Conservation (phyloP, 2,329 filamentous ascomycete species). For the Aspergillus versicolor region DNA sequence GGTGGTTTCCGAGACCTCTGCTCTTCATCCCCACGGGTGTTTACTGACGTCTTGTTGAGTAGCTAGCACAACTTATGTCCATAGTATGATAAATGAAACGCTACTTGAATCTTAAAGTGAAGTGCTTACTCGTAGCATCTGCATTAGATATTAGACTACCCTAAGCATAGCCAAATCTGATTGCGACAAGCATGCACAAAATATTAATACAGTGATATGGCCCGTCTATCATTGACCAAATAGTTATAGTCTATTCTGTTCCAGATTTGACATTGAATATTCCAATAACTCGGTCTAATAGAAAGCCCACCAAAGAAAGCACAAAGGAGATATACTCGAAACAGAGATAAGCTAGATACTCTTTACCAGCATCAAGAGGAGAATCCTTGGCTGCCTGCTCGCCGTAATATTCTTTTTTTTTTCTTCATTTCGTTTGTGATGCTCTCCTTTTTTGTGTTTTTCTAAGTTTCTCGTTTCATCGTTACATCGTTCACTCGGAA, state of each 20-base stretch:
- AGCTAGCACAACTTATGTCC: background rate
- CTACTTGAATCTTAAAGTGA: no score
- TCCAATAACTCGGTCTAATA: background rate
- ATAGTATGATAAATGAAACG: no score
- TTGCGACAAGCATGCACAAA: background rate
- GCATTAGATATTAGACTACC: background rate
- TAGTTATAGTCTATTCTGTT: background rate
- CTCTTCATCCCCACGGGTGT: background rate
- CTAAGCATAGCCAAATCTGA: background rate
- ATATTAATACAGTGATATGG: background rate
- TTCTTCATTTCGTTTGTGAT: background rate
- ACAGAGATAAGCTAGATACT: background rate
- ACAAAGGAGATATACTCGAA: background rate
- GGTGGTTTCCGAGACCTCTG: background rate
- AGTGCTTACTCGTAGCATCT: background rate
- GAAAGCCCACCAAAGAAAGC: background rate
- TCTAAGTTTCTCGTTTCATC: background rate
- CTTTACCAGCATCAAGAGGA: background rate
- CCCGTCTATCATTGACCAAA: background rate
- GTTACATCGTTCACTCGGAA: background rate
- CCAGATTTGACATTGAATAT: background rate
- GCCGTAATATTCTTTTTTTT: background rate
- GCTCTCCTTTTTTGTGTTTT: background rate
- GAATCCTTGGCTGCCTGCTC: background rate
- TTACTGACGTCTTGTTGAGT: background rate